Evolutionary conservation across 192 early-diverging fungal genomes (phyloP).

Genomic region (Gamsiella multidivaricata): DNA sequence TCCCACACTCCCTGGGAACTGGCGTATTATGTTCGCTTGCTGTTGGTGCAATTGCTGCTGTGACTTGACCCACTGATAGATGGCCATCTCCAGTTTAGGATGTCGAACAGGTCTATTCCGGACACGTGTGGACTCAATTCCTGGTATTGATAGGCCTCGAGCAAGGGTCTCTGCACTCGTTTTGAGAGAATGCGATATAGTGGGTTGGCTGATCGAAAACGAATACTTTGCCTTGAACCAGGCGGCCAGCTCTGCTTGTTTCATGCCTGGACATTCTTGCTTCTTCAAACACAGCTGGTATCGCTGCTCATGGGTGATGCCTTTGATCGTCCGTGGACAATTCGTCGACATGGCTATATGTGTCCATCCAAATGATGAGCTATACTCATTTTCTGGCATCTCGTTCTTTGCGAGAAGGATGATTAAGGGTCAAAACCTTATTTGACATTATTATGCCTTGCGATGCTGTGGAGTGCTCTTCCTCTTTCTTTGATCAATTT

Average conservation of each 20-base stretch:
- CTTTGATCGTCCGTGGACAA: slow-evolving; percentile 19
- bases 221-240: slow-evolving; percentile 32
- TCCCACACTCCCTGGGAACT: not conserved
- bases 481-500: slow-evolving; percentile 38
- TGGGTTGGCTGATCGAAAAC: slow-evolving; percentile 34
- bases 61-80: slow-evolving; percentile 36
- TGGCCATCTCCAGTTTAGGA: slow-evolving; percentile 33
- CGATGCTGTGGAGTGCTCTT: not conserved
- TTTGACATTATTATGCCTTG: not conserved
- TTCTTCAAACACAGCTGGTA: slow-evolving; percentile 49
- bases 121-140: slow-evolving; percentile 28
- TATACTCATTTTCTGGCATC: too few relatives aligned
- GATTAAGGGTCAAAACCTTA: too few relatives aligned
- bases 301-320: slow-evolving; percentile 44
- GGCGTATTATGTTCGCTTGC: not conserved
- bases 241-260: slow-evolving; percentile 33
- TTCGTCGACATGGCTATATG: not conserved
- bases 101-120: slow-evolving; percentile 43
- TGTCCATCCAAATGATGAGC: too few relatives aligned
- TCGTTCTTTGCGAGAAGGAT: not conserved
- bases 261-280: slow-evolving; percentile 35
- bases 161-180: slow-evolving; percentile 27
- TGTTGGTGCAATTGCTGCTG: slow-evolving; percentile 18
- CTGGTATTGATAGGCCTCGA: slow-evolving; percentile 6
- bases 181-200: slow-evolving; percentile 44